Conservation (phyloP, 768 basidiomycete genomes). For the Termitomyces sp. region DNA sequence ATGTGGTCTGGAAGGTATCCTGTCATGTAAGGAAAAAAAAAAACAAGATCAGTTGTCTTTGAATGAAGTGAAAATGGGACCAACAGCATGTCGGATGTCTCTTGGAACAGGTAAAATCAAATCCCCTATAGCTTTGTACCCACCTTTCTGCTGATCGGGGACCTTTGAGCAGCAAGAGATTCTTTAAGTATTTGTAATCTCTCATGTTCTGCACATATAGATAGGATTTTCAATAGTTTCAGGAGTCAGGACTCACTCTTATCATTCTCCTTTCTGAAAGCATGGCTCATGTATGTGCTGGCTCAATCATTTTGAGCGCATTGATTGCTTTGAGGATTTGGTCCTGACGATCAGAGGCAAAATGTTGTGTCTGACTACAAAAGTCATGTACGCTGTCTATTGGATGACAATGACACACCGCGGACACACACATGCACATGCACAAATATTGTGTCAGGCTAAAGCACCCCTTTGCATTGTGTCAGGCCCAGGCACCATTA, state of each 20-base stretch:
- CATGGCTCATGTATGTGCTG: conserved; percentile 39
- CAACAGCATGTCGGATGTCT: conserved; percentile 65
- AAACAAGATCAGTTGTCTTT: not conserved
- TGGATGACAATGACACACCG: too few relatives aligned
- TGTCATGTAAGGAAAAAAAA: conserved; percentile 18
- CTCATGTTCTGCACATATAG: conserved; percentile 50
- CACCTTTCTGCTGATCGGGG: conserved; percentile 68
- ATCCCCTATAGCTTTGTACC: conserved; percentile 75
- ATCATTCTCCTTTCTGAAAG: conserved; percentile 59
- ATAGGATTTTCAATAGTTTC: not conserved
- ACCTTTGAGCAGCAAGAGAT: conserved; percentile 59
- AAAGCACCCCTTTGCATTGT: too few relatives aligned
- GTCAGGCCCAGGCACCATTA: too few relatives aligned
- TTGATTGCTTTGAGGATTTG: conserved; percentile 49
- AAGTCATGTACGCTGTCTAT: conserved; percentile 55
- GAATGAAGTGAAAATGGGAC: not conserved
- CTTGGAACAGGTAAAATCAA: conserved; percentile 80
- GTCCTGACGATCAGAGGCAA: conserved; percentile 56
- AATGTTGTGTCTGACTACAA: conserved; percentile 52
- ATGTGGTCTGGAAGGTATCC: conserved; percentile 85
- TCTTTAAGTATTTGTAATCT: conserved; percentile 58
- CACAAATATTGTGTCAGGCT: too few relatives aligned
- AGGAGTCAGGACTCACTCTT: conserved; percentile 40
- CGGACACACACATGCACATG: too few relatives aligned
- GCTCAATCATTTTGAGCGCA: conserved; percentile 42